Percentiles rank a stretch among this genome's conserved stretches.
phyloP scores from a whole-genome alignment of 305 asterid genomes.

The Solanum chacoense region DNA sequence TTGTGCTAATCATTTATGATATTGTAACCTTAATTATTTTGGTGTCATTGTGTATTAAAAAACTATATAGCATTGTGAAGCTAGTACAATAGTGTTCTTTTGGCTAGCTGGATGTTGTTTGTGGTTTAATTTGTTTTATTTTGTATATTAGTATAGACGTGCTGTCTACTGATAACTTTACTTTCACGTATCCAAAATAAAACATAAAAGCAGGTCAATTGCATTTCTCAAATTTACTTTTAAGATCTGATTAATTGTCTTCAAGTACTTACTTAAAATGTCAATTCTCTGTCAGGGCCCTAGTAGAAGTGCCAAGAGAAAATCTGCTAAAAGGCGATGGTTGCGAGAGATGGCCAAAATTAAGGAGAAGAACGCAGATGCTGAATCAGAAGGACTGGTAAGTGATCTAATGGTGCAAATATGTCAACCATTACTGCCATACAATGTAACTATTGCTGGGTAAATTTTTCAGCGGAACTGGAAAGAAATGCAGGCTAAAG shows the following conservation, averaged over 20 bases:
- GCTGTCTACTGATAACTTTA: not conserved
- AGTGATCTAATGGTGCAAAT: conserved; percentile 13
- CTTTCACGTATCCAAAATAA: not conserved
- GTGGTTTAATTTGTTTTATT: not conserved
- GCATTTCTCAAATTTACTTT: not conserved
- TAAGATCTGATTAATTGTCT: not conserved
- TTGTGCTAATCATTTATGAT: not conserved
- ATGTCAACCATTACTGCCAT: not conserved
- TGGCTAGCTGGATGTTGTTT: not conserved
- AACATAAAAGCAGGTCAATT: not conserved
- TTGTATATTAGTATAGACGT: not conserved
- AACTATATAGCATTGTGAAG: not conserved
- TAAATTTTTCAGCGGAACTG: conserved; percentile 52
- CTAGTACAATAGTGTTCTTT: not conserved
- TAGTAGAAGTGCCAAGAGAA: conserved; percentile 82
- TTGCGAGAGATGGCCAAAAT: conserved; percentile 73
- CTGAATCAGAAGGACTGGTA: conserved; percentile 70
- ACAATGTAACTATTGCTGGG: conserved; percentile 9
- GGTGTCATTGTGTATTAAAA: not conserved
- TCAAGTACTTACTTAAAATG: not conserved
- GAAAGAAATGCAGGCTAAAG: conserved; percentile 53
- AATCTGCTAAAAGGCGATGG: conserved; percentile 53
- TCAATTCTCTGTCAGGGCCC: conserved; percentile 32
- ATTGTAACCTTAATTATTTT: not conserved
- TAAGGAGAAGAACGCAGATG: conserved; percentile 37